Base-by-base conservation (phyloP, 805 yeast species). In the Ogataea naganishii region DNA sequence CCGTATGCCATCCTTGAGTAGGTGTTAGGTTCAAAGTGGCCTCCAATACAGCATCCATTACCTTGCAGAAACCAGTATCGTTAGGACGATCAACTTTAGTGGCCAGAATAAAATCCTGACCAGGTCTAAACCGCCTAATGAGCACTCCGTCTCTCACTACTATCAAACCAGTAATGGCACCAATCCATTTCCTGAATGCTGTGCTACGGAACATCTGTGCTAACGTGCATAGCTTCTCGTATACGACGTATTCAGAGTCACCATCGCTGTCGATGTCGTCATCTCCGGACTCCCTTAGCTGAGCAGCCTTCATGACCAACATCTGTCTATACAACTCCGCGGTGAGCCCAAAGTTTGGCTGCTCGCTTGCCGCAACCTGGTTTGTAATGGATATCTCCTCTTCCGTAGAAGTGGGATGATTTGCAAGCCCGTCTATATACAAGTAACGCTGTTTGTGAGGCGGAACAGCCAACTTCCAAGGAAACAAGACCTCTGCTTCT, bases 381-480 rank as follows among this genome's bases (percentile, higher is more conserved):
- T 56, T 56, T 8, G 44, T 38, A 10, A 38, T 32, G 9, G 44
- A 40, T 18, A 69, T 67, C 3, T 50, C 45, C 4, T 41, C 41
- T 12, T 62, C 57, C 14, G 48, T 43, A 8, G 35, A 26, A 26
- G 64, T 51, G 4, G 51, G 53, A 36, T 52, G 51, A 7, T 44
- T 35, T 9, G 64, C 49, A 33, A 61, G 59, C 3, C 89, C 89
- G 48, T 84, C 94, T 19, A 88, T 64, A 49, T 85, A 89, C 62
- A 85, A 53, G 49, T 67, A 92, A 38, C 96, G 62, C 59, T 86
- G 88, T 51, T 92, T 85, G 49, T 89, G 97, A 7, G 96, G 92
- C 7, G 98, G 97, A 27, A 80, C 71, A 1, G 96, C 92, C 23
- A 86, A 65, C 38, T 80, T 77, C 98, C 98, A 92, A 6, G 95